phyloP scores from a whole-genome alignment of 441 rosid species.

The Aleurites moluccanus region DNA sequence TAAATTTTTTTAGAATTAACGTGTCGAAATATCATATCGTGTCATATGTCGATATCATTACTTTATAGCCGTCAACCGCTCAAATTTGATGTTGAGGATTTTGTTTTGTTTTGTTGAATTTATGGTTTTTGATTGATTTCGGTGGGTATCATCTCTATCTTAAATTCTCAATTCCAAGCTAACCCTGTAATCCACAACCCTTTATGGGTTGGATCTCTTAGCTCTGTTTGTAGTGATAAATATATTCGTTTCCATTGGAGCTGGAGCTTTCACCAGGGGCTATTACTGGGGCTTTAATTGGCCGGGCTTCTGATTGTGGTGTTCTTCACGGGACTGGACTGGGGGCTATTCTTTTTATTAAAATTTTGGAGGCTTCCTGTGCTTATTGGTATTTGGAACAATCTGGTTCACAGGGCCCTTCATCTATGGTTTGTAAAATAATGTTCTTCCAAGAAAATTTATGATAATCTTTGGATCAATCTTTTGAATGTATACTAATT shows the following conservation, averaged over 20 bases:
- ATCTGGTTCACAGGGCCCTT: slow-evolving; percentile 62
- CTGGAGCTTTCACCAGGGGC: no score
- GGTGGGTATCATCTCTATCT: slow-evolving; percentile 36
- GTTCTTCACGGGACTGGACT: slow-evolving; percentile 68
- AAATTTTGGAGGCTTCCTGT: slow-evolving; percentile 78
- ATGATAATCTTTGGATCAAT: no score
- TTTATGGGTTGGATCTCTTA: not conserved
- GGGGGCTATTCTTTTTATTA: slow-evolving; percentile 70
- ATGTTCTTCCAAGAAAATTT: not conserved
- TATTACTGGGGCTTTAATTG: slow-evolving; percentile 65
- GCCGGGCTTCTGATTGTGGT: slow-evolving; percentile 71
- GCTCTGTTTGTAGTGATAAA: not conserved
- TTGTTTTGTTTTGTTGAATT: no score
- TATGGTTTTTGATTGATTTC: no score
- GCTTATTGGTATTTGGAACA: slow-evolving; percentile 75
- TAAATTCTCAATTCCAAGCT: slow-evolving; percentile 1
- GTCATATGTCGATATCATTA: no score
- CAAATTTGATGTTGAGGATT: no score
- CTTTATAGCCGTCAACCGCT: no score
- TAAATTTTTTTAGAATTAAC: no score
- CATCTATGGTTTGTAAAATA: slow-evolving; percentile 63
- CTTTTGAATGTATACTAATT: not conserved
- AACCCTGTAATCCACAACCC: no score
- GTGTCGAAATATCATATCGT: no score
- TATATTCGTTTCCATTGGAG: slow-evolving; percentile 8